phyloP scores from a whole-genome alignment of 306 rosid species.

The Pachyrhizus erosus region DNA sequence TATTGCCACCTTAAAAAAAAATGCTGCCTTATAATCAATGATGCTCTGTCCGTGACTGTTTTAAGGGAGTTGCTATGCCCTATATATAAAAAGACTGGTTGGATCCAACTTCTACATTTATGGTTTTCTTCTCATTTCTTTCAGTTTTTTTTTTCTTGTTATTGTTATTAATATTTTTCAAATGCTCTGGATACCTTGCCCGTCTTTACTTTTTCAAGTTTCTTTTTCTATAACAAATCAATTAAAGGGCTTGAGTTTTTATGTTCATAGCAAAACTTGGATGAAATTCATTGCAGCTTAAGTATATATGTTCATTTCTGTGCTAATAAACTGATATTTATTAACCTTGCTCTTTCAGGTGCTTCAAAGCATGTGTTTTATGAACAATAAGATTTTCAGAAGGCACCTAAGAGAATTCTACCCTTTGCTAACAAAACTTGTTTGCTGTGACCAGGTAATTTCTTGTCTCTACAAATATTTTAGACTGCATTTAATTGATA shows the following conservation, averaged over 20 bases:
- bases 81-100: not conserved
- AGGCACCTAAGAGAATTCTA: constrained; percentile 92
- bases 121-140: not conserved
- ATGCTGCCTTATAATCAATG: not conserved
- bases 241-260: constrained; percentile 12
- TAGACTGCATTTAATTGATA: constrained; percentile 32
- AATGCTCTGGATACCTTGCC: constrained; percentile 10
- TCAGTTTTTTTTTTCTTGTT: not conserved
- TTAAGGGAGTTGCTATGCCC: constrained; percentile 9
- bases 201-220: not conserved
- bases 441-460: constrained; percentile 97
- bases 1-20: not conserved
- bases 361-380: constrained; percentile 86
- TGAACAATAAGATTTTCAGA: constrained; percentile 87
- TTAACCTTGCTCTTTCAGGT: constrained; percentile 64
- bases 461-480: constrained; percentile 25
- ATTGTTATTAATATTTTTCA: not conserved
- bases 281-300: constrained; percentile 16
- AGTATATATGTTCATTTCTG: constrained; percentile 6
- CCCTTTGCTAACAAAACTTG: constrained; percentile 93
- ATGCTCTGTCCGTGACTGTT: not conserved
- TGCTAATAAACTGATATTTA: constrained; percentile 28
- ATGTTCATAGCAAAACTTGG: no score
- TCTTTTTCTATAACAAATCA: constrained; percentile 11
- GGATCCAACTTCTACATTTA: not conserved